A percentile compares a stretch with the other conserved stretches of the same genome.
Conservation (phyloP, 2,329 filamentous ascomycete species). For the Leptographium lundbergii region DNA sequence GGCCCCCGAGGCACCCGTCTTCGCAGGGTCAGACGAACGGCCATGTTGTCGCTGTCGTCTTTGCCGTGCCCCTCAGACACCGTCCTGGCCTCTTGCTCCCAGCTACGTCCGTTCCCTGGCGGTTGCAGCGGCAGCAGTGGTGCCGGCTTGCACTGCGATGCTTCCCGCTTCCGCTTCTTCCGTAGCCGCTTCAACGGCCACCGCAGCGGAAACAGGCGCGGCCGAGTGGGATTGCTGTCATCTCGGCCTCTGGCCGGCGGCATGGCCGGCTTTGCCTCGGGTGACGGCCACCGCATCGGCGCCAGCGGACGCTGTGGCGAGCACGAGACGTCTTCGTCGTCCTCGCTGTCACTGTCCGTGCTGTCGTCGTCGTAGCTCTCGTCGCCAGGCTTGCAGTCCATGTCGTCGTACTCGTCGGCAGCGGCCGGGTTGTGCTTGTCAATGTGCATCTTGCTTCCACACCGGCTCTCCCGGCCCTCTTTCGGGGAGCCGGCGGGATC, state of each 20-base stretch:
- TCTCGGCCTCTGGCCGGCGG: not conserved
- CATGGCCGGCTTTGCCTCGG: not conserved
- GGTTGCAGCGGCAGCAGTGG: not conserved
- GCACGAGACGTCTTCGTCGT: not conserved
- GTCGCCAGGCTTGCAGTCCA: not conserved
- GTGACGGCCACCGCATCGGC: not conserved
- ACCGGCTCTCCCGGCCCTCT: not conserved
- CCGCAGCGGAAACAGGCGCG: not conserved
- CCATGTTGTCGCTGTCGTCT: not conserved
- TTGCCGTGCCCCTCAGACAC: not conserved
- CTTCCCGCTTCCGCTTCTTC: constrained; percentile 1
- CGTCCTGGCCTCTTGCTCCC: not conserved
- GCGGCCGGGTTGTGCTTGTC: not conserved
- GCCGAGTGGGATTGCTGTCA: not conserved
- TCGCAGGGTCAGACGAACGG: not conserved
- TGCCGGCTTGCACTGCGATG: not conserved
- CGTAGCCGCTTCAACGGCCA: not conserved
- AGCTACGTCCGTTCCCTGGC: not conserved
- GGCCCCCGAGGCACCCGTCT: not conserved
- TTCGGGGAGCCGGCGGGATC: not conserved
- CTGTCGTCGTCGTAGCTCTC: not conserved
- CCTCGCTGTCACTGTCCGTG: not conserved
- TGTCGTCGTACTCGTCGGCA: not conserved
- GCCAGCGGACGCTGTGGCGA: not conserved
- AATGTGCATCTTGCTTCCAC: not conserved